These are phyloP conservation scores for Botryotinia calthae DNA, from an alignment of 2,329 filamentous ascomycete species.

Conservation along the genomic window DNA sequence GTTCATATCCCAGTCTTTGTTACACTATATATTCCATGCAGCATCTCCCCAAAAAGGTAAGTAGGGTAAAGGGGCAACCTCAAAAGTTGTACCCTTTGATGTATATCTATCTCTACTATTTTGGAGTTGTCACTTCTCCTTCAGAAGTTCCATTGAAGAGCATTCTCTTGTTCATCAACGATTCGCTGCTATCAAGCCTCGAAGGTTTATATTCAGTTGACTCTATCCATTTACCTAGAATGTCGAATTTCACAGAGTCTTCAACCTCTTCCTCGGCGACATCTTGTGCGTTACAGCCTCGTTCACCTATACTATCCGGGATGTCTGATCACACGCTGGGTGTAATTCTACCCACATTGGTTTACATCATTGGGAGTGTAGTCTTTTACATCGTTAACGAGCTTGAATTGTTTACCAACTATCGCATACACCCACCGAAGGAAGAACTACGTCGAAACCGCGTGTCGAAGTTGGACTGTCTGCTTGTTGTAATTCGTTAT, in stretches of 20 bases:
- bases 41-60: not conserved
- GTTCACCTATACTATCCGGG: not conserved
- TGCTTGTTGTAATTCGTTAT: constrained; percentile 15
- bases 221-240: not conserved
- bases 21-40: not conserved
- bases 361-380: constrained; percentile 7
- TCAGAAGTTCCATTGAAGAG: not conserved
- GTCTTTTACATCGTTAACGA: constrained; percentile 6
- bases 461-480: constrained; percentile 10
- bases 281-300: not conserved
- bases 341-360: constrained; percentile 10
- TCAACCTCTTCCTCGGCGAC: not conserved
- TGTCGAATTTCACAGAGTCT: not conserved
- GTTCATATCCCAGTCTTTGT: not conserved
- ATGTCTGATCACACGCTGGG: constrained; percentile 9
- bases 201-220: not conserved
- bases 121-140: not conserved
- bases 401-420: constrained; percentile 5
- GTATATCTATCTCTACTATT: not conserved
- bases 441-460: constrained; percentile 17
- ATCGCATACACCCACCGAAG: constrained; percentile 11
- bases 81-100: not conserved
- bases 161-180: not conserved
- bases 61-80: not conserved
- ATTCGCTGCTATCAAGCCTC: not conserved